Conservation (phyloP, 2,329 filamentous ascomycete genomes). For the Penicillium sumatraense region DNA sequence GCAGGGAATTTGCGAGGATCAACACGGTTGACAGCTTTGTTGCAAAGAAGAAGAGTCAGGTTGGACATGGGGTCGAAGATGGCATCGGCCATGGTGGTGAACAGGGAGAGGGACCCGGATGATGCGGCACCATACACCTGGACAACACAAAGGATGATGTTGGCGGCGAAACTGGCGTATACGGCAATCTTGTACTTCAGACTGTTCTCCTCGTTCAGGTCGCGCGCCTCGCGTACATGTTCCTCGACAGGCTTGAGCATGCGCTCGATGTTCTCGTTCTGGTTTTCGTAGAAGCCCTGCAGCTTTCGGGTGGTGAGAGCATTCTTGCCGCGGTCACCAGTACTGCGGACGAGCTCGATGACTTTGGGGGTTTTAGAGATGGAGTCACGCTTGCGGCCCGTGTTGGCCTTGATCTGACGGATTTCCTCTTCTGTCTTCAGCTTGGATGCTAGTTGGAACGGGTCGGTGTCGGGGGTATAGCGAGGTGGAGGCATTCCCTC, state of each 20-base stretch:
- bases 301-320: conserved; percentile 49
- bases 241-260: conserved; percentile 92
- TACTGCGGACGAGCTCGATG: conserved; percentile 17
- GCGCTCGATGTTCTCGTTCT: conserved; percentile 92
- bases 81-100: conserved; percentile 96
- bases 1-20: conserved; percentile 86
- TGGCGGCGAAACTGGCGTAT: conserved; percentile 73
- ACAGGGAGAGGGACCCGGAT: conserved; percentile 89
- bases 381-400: conserved; percentile 68
- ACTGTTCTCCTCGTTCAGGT: conserved; percentile 80
- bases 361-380: conserved; percentile 13
- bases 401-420: conserved; percentile 77
- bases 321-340: conserved; percentile 47
- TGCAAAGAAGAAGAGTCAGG: conserved; percentile 80
- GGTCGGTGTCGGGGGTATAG: conserved; percentile 71
- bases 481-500: conserved; percentile 56
- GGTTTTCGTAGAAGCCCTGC: conserved; percentile 81
- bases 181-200: conserved; percentile 67
- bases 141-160: conserved; percentile 75
- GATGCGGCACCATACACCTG: conserved; percentile 88
- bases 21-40: conserved; percentile 85
- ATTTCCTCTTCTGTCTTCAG: conserved; percentile 81
- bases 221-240: conserved; percentile 78
- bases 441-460: conserved; percentile 75
- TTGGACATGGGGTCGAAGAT: conserved; percentile 93